Conservation (phyloP, 2,329 filamentous ascomycete species). For the Fusarium paranaense region DNA sequence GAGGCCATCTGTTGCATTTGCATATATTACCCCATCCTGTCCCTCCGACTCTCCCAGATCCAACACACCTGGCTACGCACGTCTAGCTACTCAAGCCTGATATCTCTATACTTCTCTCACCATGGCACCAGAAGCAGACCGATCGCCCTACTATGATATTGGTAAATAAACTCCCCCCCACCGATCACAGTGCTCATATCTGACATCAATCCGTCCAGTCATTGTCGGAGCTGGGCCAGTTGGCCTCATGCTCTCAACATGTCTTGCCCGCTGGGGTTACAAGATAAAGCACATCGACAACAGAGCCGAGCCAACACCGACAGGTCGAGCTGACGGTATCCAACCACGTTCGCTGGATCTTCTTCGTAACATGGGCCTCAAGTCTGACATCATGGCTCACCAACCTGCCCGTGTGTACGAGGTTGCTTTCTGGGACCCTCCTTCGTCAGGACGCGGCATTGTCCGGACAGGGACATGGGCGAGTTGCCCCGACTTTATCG, state of each 20-base stretch:
- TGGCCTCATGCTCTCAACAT: constrained; percentile 87
- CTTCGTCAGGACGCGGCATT: constrained; percentile 66
- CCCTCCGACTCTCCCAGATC: constrained; percentile 1
- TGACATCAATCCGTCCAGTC: constrained; percentile 61
- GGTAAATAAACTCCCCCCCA: constrained; percentile 45
- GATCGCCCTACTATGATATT: constrained; percentile 57
- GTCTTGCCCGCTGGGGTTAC: constrained; percentile 92
- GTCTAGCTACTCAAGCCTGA: constrained; percentile 6
- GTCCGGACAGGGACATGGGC: constrained; percentile 81
- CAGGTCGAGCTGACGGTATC: constrained; percentile 90
- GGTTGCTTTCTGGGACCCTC: constrained; percentile 79
- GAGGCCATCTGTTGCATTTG: constrained; percentile 18
- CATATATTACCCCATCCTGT: constrained; percentile 34
- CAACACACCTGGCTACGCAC: constrained; percentile 8
- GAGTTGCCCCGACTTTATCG: constrained; percentile 86
- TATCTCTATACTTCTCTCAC: background rate
- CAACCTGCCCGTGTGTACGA: constrained; percentile 88
- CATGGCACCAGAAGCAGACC: constrained; percentile 35
- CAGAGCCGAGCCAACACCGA: constrained; percentile 83
- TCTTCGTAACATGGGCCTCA: constrained; percentile 88
- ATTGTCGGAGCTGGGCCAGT: constrained; percentile 92
- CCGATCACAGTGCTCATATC: constrained; percentile 14
- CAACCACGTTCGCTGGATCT: constrained; percentile 90
- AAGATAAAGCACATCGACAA: constrained; percentile 96
- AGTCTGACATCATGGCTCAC: constrained; percentile 87